These are phyloP conservation scores for Ormosia emarginata DNA, from an alignment of 306 rosid species.

Conservation along the genomic window DNA sequence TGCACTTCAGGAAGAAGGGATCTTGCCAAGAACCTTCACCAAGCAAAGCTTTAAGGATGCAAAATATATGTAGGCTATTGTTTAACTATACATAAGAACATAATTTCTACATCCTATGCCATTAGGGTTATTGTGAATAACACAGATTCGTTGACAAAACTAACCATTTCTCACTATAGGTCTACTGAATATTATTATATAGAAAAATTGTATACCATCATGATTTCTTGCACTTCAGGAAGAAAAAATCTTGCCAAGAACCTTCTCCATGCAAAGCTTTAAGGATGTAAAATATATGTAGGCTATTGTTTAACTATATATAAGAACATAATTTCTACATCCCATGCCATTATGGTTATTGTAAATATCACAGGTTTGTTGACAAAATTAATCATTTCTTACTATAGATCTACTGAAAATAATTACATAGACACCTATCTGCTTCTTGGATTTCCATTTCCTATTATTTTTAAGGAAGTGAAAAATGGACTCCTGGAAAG, in stretches of 20 bases:
- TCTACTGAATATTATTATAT: neutral
- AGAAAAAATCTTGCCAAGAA: neutral
- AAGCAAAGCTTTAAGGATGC: slow-evolving; percentile 5
- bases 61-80: neutral
- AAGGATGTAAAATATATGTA: slow-evolving; percentile 7
- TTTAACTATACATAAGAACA: neutral
- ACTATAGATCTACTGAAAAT: neutral
- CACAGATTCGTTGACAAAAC: too few species aligned
- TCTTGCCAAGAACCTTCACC: neutral
- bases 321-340: neutral
- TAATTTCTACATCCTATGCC: neutral
- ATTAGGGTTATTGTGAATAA: too few species aligned
- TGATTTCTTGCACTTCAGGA: neutral
- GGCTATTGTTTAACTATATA: neutral
- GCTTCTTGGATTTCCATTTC: neutral
- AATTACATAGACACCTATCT: neutral
- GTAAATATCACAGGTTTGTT: neutral
- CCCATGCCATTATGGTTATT: neutral
- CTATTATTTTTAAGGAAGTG: neutral
- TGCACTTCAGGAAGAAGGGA: neutral
- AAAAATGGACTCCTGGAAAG: slow-evolving; percentile 1
- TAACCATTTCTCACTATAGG: too few species aligned
- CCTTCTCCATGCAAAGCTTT: neutral
- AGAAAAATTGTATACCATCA: slow-evolving; percentile 6
- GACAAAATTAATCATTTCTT: slow-evolving; percentile 5